Evolutionary conservation across 352 stramenopile species (phyloP).

Genomic region (Phytophthora crassamura): DNA sequence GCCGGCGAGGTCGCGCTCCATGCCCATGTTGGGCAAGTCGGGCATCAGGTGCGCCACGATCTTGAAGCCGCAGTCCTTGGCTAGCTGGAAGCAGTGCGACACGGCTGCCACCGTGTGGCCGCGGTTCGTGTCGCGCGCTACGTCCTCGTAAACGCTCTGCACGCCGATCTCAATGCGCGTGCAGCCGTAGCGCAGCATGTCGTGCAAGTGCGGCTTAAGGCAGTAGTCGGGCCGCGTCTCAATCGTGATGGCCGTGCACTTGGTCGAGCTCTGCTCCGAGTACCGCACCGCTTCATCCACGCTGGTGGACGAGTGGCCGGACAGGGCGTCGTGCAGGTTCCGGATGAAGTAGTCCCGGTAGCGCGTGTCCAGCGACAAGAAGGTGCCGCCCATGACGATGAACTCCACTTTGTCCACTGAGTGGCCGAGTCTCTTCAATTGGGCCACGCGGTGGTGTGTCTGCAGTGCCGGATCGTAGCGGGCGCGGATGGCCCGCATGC

Average conservation of each 20-base stretch:
- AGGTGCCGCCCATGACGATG: slow-evolving; percentile 98
- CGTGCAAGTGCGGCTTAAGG: slow-evolving; percentile 95
- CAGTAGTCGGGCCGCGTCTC: slow-evolving; percentile 98
- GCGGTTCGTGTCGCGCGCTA: slow-evolving; percentile 92
- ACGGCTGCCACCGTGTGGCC: slow-evolving; percentile 96
- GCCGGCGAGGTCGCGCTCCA: slow-evolving; percentile 95
- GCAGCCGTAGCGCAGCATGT: slow-evolving; percentile 97
- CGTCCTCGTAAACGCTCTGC: slow-evolving; percentile 96
- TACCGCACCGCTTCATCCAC: slow-evolving; percentile 95
- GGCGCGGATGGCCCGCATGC: slow-evolving; percentile 96
- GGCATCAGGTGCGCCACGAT: slow-evolving; percentile 99
- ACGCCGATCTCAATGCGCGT: slow-evolving; percentile 98
- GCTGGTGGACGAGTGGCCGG: slow-evolving; percentile 90
- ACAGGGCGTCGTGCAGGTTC: slow-evolving; percentile 96
- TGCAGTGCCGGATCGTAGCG: slow-evolving; percentile 96
- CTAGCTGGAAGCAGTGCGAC: slow-evolving; percentile 73
- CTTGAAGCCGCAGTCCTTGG: slow-evolving; percentile 98
- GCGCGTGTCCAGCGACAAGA: slow-evolving; percentile 93
- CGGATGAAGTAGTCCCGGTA: slow-evolving; percentile 98
- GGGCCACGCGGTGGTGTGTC: slow-evolving; percentile 92
- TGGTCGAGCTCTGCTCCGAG: slow-evolving; percentile 88
- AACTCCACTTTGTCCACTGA: slow-evolving; percentile 97
- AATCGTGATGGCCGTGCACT: slow-evolving; percentile 96
- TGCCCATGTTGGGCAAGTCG: slow-evolving; percentile 97
- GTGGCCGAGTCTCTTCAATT: slow-evolving; percentile 90